A percentile compares a stretch with the other conserved stretches of the same genome.
Conservation (phyloP, 164 flowering plant genomes). For the Magnolia kwangsiensis region DNA sequence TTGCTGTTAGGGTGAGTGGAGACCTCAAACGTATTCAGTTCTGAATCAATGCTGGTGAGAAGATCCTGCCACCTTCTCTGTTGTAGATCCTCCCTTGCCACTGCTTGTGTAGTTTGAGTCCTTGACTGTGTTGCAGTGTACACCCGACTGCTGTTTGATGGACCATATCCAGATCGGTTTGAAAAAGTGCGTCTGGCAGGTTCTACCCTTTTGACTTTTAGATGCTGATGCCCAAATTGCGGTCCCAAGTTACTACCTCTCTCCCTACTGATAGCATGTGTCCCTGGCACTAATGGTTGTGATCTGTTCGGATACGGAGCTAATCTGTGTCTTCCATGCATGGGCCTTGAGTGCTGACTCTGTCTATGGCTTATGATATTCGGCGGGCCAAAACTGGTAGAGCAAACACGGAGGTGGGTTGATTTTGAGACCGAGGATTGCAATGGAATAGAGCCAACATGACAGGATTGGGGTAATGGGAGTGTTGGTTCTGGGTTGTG, state of each 20-base stretch:
- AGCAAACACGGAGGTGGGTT: constrained; percentile 26
- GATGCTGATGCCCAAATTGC: constrained; percentile 17
- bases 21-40: neutral
- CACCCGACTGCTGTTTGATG: constrained; percentile 15
- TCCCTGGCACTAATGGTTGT: neutral
- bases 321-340: constrained; percentile 21
- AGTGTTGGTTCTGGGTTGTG: constrained; percentile 14
- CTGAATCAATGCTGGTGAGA: constrained; percentile 9
- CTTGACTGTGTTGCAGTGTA: constrained; percentile 12
- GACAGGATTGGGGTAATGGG: constrained; percentile 9
- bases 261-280: constrained; percentile 8
- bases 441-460: constrained; percentile 7
- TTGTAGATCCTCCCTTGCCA: constrained; percentile 3
- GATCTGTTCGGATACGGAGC: constrained; percentile 10
- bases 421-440: constrained; percentile 22
- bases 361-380: constrained; percentile 26
- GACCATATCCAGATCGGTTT: constrained; percentile 13
- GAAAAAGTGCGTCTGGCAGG: constrained; percentile 10
- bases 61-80: constrained; percentile 19
- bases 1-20: constrained; percentile 3
- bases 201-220: constrained; percentile 29
- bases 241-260: constrained; percentile 21
- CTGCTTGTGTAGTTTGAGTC: constrained; percentile 3
- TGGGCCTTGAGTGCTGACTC: constrained; percentile 17
- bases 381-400: constrained; percentile 15